Conservation (phyloP, 2,329 filamentous ascomycete genomes). For the Beauveria australis region DNA sequence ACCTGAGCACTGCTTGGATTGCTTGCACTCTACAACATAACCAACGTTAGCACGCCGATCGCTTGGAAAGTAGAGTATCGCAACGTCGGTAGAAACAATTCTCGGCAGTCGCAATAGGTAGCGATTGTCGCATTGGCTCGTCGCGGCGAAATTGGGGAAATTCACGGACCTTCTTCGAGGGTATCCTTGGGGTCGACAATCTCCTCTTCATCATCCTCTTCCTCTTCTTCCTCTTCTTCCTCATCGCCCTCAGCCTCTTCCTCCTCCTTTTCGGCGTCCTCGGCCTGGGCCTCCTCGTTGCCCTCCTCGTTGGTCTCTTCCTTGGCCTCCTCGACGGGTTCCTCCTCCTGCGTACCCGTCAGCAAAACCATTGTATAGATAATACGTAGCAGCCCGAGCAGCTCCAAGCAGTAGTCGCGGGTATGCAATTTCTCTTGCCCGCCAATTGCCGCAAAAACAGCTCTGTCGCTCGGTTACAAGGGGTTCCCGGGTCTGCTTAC, state of each 20-base stretch:
- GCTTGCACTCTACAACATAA: conserved; percentile 67
- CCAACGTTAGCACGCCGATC: conserved; percentile 18
- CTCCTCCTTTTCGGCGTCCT: conserved; percentile 30
- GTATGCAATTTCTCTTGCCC: background rate
- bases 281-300: conserved; percentile 20
- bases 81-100: background rate
- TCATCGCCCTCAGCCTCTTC: conserved; percentile 39
- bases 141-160: background rate
- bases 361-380: background rate
- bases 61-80: conserved; percentile 5
- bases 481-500: conserved; percentile 26
- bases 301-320: conserved; percentile 19
- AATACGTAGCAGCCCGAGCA: background rate
- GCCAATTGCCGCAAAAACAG: conserved; percentile 10
- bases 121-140: conserved; percentile 6
- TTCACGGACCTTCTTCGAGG: conserved; percentile 77
- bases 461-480: background rate
- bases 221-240: conserved; percentile 38
- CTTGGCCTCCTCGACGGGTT: conserved; percentile 19
- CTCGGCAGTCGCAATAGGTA: background rate
- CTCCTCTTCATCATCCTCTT: conserved; percentile 65
- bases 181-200: conserved; percentile 81
- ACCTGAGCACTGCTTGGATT: conserved; percentile 75
- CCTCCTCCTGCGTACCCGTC: conserved; percentile 26
- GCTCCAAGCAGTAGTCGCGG: background rate